Percentiles rank a stretch among this genome's conserved stretches.
These are phyloP conservation scores for Sabuloglossum arenarium DNA, from an alignment of 495 filamentous ascomycete species.

Conservation along the genomic window DNA sequence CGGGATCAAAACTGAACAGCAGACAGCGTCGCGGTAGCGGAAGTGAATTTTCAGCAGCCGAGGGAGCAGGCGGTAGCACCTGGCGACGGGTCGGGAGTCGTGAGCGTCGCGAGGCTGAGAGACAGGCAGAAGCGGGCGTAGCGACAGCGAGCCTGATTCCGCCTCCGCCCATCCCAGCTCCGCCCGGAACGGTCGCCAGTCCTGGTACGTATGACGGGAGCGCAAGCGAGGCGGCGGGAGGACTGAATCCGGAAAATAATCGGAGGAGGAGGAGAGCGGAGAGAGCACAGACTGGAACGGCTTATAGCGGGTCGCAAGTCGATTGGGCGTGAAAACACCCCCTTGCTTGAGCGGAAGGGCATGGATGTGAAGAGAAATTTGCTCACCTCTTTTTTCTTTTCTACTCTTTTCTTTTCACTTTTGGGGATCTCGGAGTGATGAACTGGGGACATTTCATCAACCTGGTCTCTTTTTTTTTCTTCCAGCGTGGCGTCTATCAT, in stretches of 20 bases:
- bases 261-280: not conserved
- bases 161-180: not conserved
- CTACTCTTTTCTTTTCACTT: no score
- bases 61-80: not conserved
- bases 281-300: not conserved
- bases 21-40: conserved; percentile 1
- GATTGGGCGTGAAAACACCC: not conserved
- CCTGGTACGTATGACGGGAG: not conserved
- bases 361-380: no score
- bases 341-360: no score
- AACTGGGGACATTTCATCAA: no score
- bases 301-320: not conserved
- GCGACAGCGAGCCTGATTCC: not conserved
- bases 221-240: not conserved
- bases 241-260: not conserved
- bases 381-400: not conserved
- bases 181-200: not conserved
- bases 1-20: not conserved
- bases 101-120: not conserved
- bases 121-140: not conserved
- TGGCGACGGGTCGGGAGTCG: conserved; percentile 2
- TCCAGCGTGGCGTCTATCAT: no score
- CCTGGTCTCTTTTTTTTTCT: no score
- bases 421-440: no score
- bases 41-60: conserved; percentile 1